Base-by-base conservation (phyloP, 371 early-diverging fungal genomes). In the Vittaforma corneae region DNA sequence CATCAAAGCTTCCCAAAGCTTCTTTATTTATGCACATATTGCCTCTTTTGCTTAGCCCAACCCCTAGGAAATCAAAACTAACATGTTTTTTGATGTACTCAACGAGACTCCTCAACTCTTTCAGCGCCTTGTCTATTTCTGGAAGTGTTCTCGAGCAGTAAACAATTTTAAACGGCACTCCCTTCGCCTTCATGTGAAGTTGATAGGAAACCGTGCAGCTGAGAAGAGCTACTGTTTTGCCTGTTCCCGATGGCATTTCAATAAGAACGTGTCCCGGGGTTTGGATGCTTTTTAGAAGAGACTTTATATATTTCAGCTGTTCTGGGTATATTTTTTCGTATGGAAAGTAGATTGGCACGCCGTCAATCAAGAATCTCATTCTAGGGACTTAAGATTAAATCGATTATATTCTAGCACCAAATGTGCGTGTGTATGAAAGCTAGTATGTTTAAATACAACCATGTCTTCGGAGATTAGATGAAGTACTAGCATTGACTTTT, bases 221-320 rank as follows among this genome's bases (percentile, higher is more conserved):
- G 1, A 98, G 80, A 14, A 98, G 81, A 14, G 93, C 87, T 6
- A 96, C 84, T 0, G 99, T 98, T 79, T 98, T 98, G 14, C 99
- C 99, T 0, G 97, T 95, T 42, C 99, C 97, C 16, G 95, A 95
- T 53, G 97, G 97, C 94, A 97, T 97, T 82, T 98, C 97, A 16
- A 98, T 82, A 51, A 96, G 82, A 68, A 88, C 86, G 71, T 92
- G 91, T 33, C 95, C 93, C 86, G 88, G 46, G 24, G 86, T 86
- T 78, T 93, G 93, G 45, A 97, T 80, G 6, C 88, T 83, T 62
- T 82, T 83, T 74, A 94, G 93, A 45, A 97, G 80, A 75, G 91
- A 91, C 64, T 86, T 84, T 90, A 98, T 97, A 82, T 98, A 97
- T 26, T 88, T 86, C 81, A 88, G 89, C 75, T 98, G 97, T 73